phyloP scores from a whole-genome alignment of 208 protist genomes.

The Strigomonas culicis region DNA sequence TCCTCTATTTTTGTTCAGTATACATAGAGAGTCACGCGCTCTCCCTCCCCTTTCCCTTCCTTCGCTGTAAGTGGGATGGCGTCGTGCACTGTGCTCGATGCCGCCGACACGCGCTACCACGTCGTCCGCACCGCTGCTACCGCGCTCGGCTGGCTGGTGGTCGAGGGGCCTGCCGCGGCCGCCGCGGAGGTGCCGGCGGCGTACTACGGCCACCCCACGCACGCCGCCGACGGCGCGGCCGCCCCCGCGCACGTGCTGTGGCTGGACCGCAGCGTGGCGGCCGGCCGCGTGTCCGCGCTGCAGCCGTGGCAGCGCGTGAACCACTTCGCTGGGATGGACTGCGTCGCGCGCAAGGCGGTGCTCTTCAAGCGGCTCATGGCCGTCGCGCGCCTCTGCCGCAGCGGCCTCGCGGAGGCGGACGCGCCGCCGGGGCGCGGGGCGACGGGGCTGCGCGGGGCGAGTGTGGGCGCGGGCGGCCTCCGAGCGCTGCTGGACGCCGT shows the following conservation, averaged over 20 bases:
- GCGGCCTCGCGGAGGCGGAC: too few species aligned
- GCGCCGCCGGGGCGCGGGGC: too few species aligned
- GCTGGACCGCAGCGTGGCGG: slow-evolving; percentile 79
- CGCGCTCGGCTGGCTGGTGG: slow-evolving; percentile 54
- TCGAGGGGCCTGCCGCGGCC: slow-evolving; percentile 25
- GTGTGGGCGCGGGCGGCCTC: neutral
- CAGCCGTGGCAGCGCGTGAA: slow-evolving; percentile 86
- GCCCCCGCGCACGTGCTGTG: slow-evolving; percentile 49
- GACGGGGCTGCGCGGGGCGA: too few species aligned
- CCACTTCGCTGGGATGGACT: slow-evolving; percentile 91
- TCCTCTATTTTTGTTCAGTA: too few species aligned
- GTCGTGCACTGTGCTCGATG: slow-evolving; percentile 38
- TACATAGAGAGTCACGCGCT: too few species aligned
- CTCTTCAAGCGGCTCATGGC: slow-evolving; percentile 87
- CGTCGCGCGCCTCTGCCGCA: neutral
- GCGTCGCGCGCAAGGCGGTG: slow-evolving; percentile 86
- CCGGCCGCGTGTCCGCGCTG: slow-evolving; percentile 54
- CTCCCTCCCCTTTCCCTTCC: too few species aligned
- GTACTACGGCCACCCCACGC: slow-evolving; percentile 38
- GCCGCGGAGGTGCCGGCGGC: slow-evolving; percentile 26
- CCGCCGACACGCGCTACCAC: slow-evolving; percentile 64
- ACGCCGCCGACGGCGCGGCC: neutral
- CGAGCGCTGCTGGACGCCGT: slow-evolving; percentile 13
- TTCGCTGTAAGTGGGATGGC: too few species aligned
- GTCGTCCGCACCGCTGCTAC: slow-evolving; percentile 71